Conservation (phyloP, 2,329 filamentous ascomycete species). For the Hymenoscyphus scutula region DNA sequence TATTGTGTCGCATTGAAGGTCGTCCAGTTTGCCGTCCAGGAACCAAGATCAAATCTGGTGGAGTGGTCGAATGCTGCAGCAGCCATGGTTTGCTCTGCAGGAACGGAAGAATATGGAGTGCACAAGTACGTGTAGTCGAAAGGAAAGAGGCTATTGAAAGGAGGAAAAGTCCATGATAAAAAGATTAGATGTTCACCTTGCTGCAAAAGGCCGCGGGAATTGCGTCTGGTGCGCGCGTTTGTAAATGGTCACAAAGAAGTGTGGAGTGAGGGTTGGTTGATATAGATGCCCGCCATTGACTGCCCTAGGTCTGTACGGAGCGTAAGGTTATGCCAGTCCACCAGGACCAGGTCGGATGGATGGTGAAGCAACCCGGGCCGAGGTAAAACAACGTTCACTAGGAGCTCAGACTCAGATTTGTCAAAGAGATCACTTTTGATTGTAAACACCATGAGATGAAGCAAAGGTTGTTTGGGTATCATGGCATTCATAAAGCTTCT, state of each 20-base stretch:
- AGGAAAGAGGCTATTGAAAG: neutral
- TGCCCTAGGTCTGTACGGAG: no score
- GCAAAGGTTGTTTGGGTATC: no score
- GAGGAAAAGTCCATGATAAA: neutral
- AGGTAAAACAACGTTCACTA: no score
- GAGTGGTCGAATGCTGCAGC: slow-evolving; percentile 26
- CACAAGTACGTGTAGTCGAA: neutral
- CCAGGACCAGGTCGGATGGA: no score
- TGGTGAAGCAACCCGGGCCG: no score
- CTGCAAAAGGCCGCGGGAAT: neutral
- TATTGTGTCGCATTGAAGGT: slow-evolving; percentile 53
- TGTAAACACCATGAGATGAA: no score
- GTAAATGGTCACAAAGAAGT: neutral
- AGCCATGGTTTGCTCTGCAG: slow-evolving; percentile 25
- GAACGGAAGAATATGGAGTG: neutral
- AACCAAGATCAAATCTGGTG: slow-evolving; percentile 45
- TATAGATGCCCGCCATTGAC: neutral
- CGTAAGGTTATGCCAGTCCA: no score
- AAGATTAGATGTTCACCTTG: neutral
- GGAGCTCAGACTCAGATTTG: no score
- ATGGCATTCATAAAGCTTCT: no score
- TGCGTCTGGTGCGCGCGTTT: neutral
- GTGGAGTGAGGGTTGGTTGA: neutral
- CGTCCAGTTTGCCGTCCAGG: slow-evolving; percentile 51
- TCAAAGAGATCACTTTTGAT: no score